Percentiles rank a stretch among this genome's conserved stretches.
Evolutionary conservation across 106 monocot genomes (phyloP).

Genomic region (Phalaenopsis aphrodite): DNA sequence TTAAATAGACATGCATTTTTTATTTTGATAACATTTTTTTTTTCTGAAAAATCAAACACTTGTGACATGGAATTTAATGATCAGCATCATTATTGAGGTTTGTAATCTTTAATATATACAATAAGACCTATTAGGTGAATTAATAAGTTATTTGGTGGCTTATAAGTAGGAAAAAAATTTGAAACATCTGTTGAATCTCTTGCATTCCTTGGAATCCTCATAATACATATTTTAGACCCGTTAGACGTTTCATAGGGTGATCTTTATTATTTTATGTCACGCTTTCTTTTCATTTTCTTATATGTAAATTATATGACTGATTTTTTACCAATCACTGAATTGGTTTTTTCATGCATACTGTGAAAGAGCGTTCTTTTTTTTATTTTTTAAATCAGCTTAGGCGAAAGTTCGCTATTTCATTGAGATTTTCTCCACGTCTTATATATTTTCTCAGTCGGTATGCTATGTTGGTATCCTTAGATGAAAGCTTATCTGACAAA

Average conservation of each 20-base stretch:
- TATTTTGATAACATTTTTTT: not conserved
- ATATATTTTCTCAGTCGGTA: slow-evolving; percentile 12
- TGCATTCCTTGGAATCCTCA: not conserved
- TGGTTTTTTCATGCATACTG: not conserved
- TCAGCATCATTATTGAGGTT: not conserved
- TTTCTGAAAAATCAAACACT: not conserved
- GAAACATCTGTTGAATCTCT: not conserved
- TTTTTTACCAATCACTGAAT: not conserved
- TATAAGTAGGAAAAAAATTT: not conserved
- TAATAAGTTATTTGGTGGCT: not conserved
- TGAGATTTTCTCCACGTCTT: slow-evolving; percentile 10
- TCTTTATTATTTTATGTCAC: not conserved
- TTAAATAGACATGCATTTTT: not conserved
- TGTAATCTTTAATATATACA: not conserved
- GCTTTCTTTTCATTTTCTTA: not conserved
- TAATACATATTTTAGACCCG: not conserved
- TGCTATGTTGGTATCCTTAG: slow-evolving; percentile 29
- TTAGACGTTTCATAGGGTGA: not conserved
- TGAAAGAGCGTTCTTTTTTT: not conserved
- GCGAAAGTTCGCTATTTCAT: slow-evolving; percentile 17
- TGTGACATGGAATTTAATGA: not conserved
- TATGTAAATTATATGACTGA: not conserved
- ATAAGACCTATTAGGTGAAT: not conserved
- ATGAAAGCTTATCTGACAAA: slow-evolving; percentile 55
- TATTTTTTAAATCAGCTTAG: not conserved